These are phyloP conservation scores for Phaeosphaeria sp. DNA, from an alignment of 2,329 filamentous ascomycete genomes.

Conservation along the genomic window DNA sequence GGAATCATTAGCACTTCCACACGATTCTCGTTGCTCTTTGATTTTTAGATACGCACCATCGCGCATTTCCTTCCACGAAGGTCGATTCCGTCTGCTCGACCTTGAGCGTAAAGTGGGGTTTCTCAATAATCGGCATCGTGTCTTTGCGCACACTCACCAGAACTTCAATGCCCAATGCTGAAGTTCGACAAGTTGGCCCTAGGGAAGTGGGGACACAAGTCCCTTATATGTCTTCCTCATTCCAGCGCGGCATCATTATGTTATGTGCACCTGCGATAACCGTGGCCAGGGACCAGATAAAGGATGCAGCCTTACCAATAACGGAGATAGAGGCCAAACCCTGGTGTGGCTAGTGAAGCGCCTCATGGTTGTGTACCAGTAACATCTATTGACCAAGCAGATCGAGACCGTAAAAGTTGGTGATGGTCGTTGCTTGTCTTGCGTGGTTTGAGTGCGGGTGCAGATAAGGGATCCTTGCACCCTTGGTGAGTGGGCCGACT, in stretches of 20 bases:
- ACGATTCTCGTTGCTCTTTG: not conserved
- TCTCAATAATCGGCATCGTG: slow-evolving; percentile 42
- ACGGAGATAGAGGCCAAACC: not conserved
- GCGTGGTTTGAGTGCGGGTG: not conserved
- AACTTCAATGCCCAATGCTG: not conserved
- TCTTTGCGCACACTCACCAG: no score
- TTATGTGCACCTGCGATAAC: not conserved
- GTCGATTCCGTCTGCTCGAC: slow-evolving; percentile 56
- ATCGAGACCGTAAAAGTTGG: not conserved
- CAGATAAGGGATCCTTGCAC: slow-evolving; percentile 1
- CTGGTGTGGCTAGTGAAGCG: not conserved
- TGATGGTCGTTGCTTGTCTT: not conserved
- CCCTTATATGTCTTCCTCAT: not conserved
- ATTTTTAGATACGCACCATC: slow-evolving; percentile 36
- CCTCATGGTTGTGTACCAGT: not conserved
- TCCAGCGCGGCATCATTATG: not conserved
- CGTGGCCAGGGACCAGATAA: not conserved
- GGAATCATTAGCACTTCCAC: not conserved
- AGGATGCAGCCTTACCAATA: not conserved
- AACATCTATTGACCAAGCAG: not conserved
- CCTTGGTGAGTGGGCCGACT: not conserved
- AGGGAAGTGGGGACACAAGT: not conserved
- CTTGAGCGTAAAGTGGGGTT: slow-evolving; percentile 47
- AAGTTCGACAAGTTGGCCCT: not conserved
- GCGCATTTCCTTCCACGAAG: slow-evolving; percentile 51